Percentiles rank a stretch among this genome's conserved stretches.
Conservation (phyloP, 371 early-diverging fungal species). For the Catenaria anguillulae region DNA sequence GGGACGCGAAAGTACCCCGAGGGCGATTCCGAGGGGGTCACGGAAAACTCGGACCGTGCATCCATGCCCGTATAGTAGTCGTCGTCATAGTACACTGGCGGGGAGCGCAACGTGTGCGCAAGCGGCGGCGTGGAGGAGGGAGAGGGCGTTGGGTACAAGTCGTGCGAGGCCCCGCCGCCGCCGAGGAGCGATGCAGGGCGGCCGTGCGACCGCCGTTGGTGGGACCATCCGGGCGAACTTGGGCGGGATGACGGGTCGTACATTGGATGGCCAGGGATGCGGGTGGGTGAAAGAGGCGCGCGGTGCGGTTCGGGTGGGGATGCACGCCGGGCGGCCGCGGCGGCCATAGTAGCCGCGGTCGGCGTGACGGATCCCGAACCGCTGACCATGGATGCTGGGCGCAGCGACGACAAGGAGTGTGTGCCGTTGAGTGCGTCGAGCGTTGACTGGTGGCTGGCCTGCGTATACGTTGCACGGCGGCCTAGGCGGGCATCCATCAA, state of each 20-base stretch:
- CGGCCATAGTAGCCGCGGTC: too few relatives aligned
- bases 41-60: neutral
- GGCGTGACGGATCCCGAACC: neutral
- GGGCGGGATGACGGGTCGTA: neutral
- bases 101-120: neutral
- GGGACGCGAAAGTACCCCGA: neutral
- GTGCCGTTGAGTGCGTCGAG: neutral
- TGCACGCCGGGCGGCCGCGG: too few relatives aligned
- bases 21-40: conserved; percentile 1
- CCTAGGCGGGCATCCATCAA: too few relatives aligned
- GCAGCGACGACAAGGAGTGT: neutral
- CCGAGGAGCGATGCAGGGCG: neutral
- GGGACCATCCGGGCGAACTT: neutral
- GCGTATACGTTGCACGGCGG: neutral
- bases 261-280: neutral
- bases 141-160: neutral
- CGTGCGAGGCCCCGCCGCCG: neutral
- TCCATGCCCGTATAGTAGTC: neutral
- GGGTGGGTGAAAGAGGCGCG: too few relatives aligned
- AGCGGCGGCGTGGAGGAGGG: neutral
- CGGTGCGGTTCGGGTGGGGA: neutral
- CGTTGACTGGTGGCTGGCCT: neutral
- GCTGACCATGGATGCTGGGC: neutral
- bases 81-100: neutral
- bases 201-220: neutral